Conservation (phyloP, 306 rosid species). For the Mimosa bimucronata region DNA sequence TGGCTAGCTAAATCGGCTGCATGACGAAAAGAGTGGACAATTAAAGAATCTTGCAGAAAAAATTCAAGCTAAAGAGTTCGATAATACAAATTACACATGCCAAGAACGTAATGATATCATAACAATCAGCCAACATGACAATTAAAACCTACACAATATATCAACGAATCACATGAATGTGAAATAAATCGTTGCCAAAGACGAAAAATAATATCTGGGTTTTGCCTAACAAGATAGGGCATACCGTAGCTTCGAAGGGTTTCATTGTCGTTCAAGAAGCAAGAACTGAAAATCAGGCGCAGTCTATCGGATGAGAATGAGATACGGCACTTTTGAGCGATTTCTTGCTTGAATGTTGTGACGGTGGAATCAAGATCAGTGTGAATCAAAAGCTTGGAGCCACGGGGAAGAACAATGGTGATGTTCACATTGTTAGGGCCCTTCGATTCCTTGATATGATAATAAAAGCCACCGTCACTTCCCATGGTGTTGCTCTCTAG, state of each 20-base stretch:
- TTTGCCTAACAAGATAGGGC: constrained; percentile 31
- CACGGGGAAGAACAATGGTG: constrained; percentile 55
- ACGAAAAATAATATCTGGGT: too few relatives aligned
- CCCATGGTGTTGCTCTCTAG: constrained; percentile 33
- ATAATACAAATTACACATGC: too few relatives aligned
- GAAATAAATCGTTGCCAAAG: too few relatives aligned
- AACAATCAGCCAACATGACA: too few relatives aligned
- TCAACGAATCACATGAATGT: too few relatives aligned
- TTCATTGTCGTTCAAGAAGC: constrained; percentile 80
- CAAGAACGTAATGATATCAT: too few relatives aligned
- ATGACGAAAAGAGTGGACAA: neutral
- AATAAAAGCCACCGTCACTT: constrained; percentile 31
- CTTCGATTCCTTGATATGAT: constrained; percentile 15
- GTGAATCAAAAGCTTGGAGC: constrained; percentile 52
- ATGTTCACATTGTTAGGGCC: constrained; percentile 38
- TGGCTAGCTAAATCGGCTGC: neutral
- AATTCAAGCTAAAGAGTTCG: too few relatives aligned
- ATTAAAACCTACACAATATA: too few relatives aligned
- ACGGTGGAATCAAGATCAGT: constrained; percentile 52
- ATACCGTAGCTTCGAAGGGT: constrained; percentile 75
- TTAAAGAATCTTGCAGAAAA: too few relatives aligned
- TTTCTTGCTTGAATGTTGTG: constrained; percentile 54
- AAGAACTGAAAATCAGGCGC: constrained; percentile 81
- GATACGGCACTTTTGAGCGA: constrained; percentile 57
- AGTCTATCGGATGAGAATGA: constrained; percentile 66